phyloP scores from a whole-genome alignment of 2,329 filamentous ascomycete genomes.

The Scortechinia acanthostroma region DNA sequence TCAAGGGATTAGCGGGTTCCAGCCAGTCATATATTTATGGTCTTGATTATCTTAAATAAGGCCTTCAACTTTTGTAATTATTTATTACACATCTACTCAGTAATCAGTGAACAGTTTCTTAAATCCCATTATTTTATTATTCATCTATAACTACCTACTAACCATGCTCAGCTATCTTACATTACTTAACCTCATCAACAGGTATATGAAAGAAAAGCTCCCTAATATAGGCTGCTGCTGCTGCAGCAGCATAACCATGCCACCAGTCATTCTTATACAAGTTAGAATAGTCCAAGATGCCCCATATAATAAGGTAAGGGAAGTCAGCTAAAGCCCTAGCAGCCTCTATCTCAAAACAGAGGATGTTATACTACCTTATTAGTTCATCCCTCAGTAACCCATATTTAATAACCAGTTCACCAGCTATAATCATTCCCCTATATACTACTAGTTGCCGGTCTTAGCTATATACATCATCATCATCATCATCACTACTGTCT shows the following conservation, averaged over 20 bases:
- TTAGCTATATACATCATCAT: slow-evolving; percentile 10
- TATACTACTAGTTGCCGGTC: slow-evolving; percentile 1
- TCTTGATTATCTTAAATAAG: background rate
- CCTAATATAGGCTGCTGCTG: slow-evolving; percentile 14
- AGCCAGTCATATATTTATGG: slow-evolving; percentile 16
- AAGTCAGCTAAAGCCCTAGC: slow-evolving; percentile 7
- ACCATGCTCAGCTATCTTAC: background rate
- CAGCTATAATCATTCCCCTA: slow-evolving; percentile 6
- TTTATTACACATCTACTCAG: background rate
- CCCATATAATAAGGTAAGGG: slow-evolving; percentile 11
- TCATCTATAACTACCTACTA: slow-evolving; percentile 3
- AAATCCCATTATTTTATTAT: background rate
- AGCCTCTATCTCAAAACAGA: slow-evolving; percentile 13
- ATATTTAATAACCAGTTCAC: too few species aligned
- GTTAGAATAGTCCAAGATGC: slow-evolving; percentile 15
- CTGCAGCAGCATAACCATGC: slow-evolving; percentile 12
- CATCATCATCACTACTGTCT: slow-evolving; percentile 10
- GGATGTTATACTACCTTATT: too few species aligned
- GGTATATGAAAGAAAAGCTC: slow-evolving; percentile 7
- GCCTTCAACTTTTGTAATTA: background rate
- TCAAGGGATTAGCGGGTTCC: slow-evolving; percentile 20
- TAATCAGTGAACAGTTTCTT: background rate
- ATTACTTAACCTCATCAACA: slow-evolving; percentile 3
- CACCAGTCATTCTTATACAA: slow-evolving; percentile 14
- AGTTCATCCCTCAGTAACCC: too few species aligned